phyloP scores from a whole-genome alignment of 2,329 filamentous ascomycete genomes.

The Aspergillus alliaceus region DNA sequence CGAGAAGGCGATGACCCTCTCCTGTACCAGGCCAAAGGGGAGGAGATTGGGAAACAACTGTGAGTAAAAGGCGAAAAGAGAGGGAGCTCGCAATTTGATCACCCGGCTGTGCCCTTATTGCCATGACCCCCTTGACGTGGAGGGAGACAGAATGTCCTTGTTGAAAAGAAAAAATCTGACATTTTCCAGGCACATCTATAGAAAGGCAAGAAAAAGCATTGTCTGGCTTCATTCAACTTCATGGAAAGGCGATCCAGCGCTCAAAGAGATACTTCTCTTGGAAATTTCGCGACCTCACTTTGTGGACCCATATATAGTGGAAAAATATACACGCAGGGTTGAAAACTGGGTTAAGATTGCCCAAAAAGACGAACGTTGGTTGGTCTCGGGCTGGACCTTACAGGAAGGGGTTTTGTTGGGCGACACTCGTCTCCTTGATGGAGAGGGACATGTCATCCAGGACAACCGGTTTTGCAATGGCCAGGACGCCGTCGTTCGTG shows the following conservation, averaged over 20 bases:
- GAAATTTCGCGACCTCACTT: background rate
- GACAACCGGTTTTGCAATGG: background rate
- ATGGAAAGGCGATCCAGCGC: background rate
- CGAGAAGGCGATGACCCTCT: accelerated
- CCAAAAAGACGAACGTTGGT: background rate
- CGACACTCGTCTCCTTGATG: background rate
- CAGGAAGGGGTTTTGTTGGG: background rate
- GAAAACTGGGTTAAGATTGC: background rate
- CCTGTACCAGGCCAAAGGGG: background rate
- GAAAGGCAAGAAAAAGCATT: background rate
- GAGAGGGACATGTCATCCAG: background rate
- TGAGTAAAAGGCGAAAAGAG: too few relatives aligned
- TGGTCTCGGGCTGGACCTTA: background rate
- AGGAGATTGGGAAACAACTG: background rate
- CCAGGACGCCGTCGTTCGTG: background rate
- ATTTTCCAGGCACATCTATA: background rate
- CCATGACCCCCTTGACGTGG: background rate
- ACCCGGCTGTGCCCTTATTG: too few relatives aligned
- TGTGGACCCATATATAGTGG: accelerated
- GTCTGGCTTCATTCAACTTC: background rate
- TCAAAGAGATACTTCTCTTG: background rate
- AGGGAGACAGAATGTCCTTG: background rate
- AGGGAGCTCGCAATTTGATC: too few relatives aligned
- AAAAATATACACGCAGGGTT: background rate
- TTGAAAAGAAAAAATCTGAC: background rate